Base-by-base conservation (phyloP, 768 basidiomycete species). In the Termitomyces sp. region DNA sequence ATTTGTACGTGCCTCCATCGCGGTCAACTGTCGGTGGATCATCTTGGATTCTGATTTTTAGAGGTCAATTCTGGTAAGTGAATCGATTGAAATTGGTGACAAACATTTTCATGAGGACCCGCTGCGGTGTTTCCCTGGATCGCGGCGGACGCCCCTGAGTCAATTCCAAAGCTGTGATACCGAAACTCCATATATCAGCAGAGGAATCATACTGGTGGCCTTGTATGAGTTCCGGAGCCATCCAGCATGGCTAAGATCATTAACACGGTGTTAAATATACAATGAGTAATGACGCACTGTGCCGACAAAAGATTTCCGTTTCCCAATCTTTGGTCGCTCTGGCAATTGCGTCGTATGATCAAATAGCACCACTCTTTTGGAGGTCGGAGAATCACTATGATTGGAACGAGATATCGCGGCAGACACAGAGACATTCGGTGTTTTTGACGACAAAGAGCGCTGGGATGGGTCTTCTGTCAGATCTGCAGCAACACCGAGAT, bases 181-280 rank as follows among this genome's bases (percentile, higher is more conserved):
- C 96, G 71, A 97, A 91, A 60, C 92, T 94, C 94, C 95, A 98
- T 60, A 98, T 95, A 70, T 98, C 96, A 20, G 93, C 93, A 64
- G 88, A 84, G 13, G 87, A 82, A 70, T 96, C 94, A 71, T 96
- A 96, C 58, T 85, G 84, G 65, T 83, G 84, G 54, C 94, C 91
- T 66, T 90, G 83, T 51, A 98, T 91, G 24, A 97, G 83, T 67
- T 98, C 96, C 2, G 96, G 96, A 0, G 96, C 93, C 95, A 97
- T 98, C 93, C 93, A 97, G 71, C 91, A 93, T 1, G 96, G 96
- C 86, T 88, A 60, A 39, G 52, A 52, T 35, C 33, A 55, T 58
- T 51, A 63, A 20, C 18, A 24, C 13, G 32, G 33, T 55, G 16
- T 24, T 39, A n/a, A 28, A 7, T 8, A 33, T 18, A 46, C n/a